Evolutionary conservation across 2,329 filamentous ascomycete genomes (phyloP).

Genomic region (Aureobasidium pullulans): DNA sequence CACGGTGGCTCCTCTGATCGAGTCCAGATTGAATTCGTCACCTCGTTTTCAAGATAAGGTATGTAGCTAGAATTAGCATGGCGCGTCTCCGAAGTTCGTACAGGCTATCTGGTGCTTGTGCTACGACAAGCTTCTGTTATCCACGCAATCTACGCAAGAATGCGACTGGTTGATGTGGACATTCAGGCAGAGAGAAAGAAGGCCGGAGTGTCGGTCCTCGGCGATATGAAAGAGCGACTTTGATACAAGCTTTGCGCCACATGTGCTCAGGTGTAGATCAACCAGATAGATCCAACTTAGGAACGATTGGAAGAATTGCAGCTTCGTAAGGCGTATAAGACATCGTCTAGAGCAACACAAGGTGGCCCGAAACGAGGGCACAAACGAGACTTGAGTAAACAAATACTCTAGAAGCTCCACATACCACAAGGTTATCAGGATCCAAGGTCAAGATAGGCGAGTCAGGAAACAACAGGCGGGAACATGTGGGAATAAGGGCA

Average conservation of each 20-base stretch:
- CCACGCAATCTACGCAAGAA: not conserved
- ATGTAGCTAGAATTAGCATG: not conserved
- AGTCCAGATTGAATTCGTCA: conserved; percentile 7
- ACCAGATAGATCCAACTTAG: not conserved
- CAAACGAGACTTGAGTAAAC: not conserved
- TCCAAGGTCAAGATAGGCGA: not conserved
- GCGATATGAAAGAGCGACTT: not conserved
- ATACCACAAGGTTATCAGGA: not conserved
- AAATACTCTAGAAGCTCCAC: not conserved
- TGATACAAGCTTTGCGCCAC: conserved; percentile 9
- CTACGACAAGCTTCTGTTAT: not conserved
- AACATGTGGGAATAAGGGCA: conserved; percentile 8
- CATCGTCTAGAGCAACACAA: not conserved
- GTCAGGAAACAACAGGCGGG: not conserved
- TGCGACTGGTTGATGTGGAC: not conserved
- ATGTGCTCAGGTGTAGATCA: not conserved
- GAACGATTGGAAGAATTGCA: not conserved
- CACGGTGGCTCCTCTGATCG: conserved; percentile 3
- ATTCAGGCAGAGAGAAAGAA: not conserved
- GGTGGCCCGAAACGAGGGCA: not conserved
- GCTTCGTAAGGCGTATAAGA: not conserved
- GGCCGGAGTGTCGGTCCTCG: not conserved
- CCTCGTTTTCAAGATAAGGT: not conserved
- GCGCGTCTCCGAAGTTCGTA: not conserved
- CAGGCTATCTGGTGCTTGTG: not conserved